Base-by-base conservation (phyloP, 2,329 filamentous ascomycete species). In the Fusarium citri region DNA sequence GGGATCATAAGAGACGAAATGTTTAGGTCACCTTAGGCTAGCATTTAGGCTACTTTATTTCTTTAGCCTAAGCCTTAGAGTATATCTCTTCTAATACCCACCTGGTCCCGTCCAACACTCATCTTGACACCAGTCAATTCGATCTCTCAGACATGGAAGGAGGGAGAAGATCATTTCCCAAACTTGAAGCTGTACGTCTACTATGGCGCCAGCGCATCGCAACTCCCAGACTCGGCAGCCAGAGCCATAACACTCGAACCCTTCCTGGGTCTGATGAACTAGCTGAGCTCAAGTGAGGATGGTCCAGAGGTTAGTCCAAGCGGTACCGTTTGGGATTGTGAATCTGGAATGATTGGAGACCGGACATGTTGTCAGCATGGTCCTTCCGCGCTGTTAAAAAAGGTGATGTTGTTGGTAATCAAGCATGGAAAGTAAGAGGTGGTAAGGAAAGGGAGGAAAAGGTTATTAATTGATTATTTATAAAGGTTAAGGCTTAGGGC, bases 221-320 rank as follows among this genome's bases (percentile, higher is more conserved):
- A 10, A 2, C 23, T 5, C 20, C 20, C 20, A 23, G 20, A 43
- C 15, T 22, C 4, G 3, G 4, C 15, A 11, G 41, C 15, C 8
- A 43, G 15, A 10, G 20, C 11, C 8, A 22, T 43, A 16, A 18
- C 34, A 37, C 34, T n/a, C 34, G 34, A 11, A 37, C 3, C 16
- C 31, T 37, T 6, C 16, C 31, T 37, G 31, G 16, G 16, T 37
- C 31, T 18, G 16, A 34, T 18, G 31, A 10, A 18, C 8, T 0
- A 9, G 8, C 8, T 15, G 41, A 0, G 15, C 3, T 22, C 5
- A 8, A 23, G 10, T 0, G 9, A 37, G 31, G 9, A 9, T 16
- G 41, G 11, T 16, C 20, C 14, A 3, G 20, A 9, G 8, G 41
- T 16, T 11, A 7, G 8, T 10, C 5, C 16, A 37, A 15, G 1